phyloP scores from a whole-genome alignment of 106 monocot genomes.

The Acorus gramineus region DNA sequence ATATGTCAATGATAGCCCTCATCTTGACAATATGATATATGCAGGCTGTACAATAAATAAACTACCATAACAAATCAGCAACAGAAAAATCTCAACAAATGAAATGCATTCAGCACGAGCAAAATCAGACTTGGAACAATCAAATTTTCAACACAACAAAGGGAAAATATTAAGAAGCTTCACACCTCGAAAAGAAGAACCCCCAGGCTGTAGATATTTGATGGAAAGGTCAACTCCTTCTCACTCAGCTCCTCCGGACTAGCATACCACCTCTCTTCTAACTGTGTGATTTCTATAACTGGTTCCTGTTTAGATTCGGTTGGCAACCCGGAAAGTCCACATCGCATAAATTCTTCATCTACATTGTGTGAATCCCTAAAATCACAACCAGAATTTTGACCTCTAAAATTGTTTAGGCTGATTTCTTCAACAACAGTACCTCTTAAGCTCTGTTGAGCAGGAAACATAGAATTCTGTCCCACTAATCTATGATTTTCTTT shows the following conservation, averaged over 20 bases:
- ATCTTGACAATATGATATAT: too few relatives aligned
- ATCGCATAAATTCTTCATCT: conserved; percentile 6
- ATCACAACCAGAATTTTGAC: conserved; percentile 11
- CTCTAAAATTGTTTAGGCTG: conserved; percentile 8
- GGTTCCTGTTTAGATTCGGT: conserved; percentile 1
- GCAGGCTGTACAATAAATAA: too few relatives aligned
- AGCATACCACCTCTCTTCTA: conserved; percentile 86
- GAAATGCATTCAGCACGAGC: too few relatives aligned
- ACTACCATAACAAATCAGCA: too few relatives aligned
- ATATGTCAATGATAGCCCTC: too few relatives aligned
- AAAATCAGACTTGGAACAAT: not conserved
- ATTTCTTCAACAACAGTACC: conserved; percentile 12
- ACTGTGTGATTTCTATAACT: conserved; percentile 24
- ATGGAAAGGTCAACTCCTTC: conserved; percentile 16
- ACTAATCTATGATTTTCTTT: conserved; percentile 9
- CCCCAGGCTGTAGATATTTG: conserved; percentile 87
- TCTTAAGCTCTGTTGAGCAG: conserved; percentile 7
- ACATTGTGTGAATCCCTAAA: conserved; percentile 5
- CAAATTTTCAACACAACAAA: conserved; percentile 1
- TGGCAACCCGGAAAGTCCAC: conserved; percentile 1
- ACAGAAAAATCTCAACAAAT: too few relatives aligned
- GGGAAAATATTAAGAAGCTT: not conserved
- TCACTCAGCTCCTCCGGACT: conserved; percentile 63
- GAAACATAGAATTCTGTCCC: conserved; percentile 3
- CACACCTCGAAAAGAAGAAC: conserved; percentile 92